Evolutionary conservation across 2,329 filamentous ascomycete genomes (phyloP).

Genomic region (Chaetomiaceae sp.): DNA sequence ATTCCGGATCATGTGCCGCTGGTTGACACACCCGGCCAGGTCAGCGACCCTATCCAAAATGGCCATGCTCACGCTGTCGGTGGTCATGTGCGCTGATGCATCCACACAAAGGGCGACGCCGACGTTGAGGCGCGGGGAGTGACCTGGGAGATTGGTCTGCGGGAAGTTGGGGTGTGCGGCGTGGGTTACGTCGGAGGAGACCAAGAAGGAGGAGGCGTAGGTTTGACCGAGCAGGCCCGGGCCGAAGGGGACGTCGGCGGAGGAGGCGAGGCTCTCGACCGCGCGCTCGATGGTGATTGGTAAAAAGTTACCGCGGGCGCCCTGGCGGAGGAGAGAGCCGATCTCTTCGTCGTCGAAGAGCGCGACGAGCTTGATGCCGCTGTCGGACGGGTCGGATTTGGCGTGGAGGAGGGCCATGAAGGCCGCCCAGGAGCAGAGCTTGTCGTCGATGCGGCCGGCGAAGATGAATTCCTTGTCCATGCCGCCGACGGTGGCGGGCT

Average conservation of each 20-base stretch:
- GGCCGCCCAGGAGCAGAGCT: constrained; percentile 92
- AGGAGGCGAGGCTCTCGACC: constrained; percentile 61
- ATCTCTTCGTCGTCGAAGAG: constrained; percentile 98
- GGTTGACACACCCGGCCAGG: constrained; percentile 65
- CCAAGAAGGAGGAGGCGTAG: constrained; percentile 85
- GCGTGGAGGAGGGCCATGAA: constrained; percentile 76
- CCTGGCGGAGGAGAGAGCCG: constrained; percentile 83
- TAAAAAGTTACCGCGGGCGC: constrained; percentile 84
- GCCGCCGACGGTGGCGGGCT: constrained; percentile 78
- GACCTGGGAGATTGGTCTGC: constrained; percentile 74
- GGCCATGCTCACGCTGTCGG: constrained; percentile 78
- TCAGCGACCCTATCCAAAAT: constrained; percentile 76
- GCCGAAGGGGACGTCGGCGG: constrained; percentile 43
- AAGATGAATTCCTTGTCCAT: constrained; percentile 93
- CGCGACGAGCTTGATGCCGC: constrained; percentile 83
- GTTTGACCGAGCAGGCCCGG: constrained; percentile 70
- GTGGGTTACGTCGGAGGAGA: constrained; percentile 90
- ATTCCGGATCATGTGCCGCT: constrained; percentile 93
- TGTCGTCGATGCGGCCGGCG: constrained; percentile 92
- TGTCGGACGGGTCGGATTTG: constrained; percentile 50
- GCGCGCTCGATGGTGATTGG: constrained; percentile 76
- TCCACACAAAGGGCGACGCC: constrained; percentile 78
- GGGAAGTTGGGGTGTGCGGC: constrained; percentile 94
- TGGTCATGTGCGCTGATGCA: constrained; percentile 93
- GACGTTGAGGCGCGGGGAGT: constrained; percentile 83